Conservation (phyloP, 495 filamentous ascomycete genomes). For the Penicillium egyptiacum region DNA sequence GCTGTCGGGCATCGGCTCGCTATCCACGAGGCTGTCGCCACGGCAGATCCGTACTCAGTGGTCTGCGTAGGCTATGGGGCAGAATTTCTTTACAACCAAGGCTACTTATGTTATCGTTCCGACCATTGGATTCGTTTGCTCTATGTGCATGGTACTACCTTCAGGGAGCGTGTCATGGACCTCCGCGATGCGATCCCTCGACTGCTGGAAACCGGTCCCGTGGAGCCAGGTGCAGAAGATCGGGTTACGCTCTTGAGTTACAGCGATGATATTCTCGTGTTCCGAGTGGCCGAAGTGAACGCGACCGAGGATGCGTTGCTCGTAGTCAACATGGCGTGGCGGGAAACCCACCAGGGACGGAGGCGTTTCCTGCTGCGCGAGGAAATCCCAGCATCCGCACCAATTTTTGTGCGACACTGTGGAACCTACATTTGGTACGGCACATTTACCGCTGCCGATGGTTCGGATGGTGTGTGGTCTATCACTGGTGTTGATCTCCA, state of each 20-base stretch:
- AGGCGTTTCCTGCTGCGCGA: conserved; percentile 38
- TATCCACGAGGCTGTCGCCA: conserved; percentile 60
- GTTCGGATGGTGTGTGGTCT: conserved; percentile 50
- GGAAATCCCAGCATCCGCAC: conserved; percentile 14
- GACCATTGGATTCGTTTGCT: conserved; percentile 61
- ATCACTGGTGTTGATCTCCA: conserved; percentile 55
- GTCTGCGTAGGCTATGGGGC: conserved; percentile 59
- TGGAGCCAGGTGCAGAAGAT: conserved; percentile 34
- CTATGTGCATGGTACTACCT: conserved; percentile 54
- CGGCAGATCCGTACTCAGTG: conserved; percentile 61
- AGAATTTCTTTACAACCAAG: conserved; percentile 62
- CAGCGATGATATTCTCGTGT: conserved; percentile 59
- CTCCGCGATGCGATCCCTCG: conserved; percentile 49
- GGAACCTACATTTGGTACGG: conserved; percentile 66
- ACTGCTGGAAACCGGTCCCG: conserved; percentile 22
- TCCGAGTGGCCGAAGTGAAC: conserved; percentile 39
- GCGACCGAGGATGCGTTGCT: conserved; percentile 54
- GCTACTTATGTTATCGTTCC: conserved; percentile 61
- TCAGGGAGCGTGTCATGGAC: conserved; percentile 58
- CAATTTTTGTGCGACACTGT: conserved; percentile 65
- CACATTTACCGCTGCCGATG: conserved; percentile 29
- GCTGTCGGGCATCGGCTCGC: conserved; percentile 62
- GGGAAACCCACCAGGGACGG: conserved; percentile 18
- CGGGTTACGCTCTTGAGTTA: conserved; percentile 63
- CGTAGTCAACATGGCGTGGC: conserved; percentile 51